Conservation (phyloP, 2,329 filamentous ascomycete genomes). For the Pseudogymnoascus sp. region DNA sequence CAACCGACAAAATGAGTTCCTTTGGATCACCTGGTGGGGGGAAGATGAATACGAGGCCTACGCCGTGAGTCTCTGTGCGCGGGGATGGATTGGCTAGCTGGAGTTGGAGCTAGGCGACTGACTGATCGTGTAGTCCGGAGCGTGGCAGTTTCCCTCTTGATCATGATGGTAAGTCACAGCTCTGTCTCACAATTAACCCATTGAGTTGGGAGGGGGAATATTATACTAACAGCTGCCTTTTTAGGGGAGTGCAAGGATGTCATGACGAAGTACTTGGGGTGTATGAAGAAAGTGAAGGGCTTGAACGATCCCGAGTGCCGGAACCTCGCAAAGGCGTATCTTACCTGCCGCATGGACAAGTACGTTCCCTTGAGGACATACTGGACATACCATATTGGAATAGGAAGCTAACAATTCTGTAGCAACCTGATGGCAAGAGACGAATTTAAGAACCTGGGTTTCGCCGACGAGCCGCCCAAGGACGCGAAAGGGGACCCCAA, state of each 20-base stretch:
- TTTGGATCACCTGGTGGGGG: constrained; percentile 66
- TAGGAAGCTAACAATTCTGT: background rate
- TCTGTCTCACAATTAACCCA: constrained; percentile 9
- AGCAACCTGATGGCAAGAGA: constrained; percentile 95
- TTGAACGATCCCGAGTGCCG: constrained; percentile 83
- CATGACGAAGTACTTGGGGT: constrained; percentile 77
- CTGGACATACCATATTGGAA: background rate
- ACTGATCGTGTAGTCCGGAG: constrained; percentile 55
- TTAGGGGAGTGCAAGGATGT: constrained; percentile 86
- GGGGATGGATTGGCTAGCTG: background rate
- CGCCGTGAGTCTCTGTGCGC: constrained; percentile 47
- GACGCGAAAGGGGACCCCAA: constrained; percentile 22
- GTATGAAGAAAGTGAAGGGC: constrained; percentile 75
- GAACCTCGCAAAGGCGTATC: constrained; percentile 75
- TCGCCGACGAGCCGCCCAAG: constrained; percentile 36
- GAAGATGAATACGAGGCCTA: constrained; percentile 56
- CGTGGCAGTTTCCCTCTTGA: constrained; percentile 94
- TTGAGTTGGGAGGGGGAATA: constrained; percentile 11
- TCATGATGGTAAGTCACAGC: constrained; percentile 59
- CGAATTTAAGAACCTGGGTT: constrained; percentile 89
- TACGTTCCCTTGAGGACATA: constrained; percentile 37
- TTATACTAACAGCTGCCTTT: background rate
- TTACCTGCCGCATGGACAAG: constrained; percentile 91
- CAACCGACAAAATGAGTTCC: constrained; percentile 41
- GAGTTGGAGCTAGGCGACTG: background rate